A percentile compares a stretch with the other conserved stretches of the same genome.
Conservation (phyloP, 2,329 filamentous ascomycete genomes). For the Claviceps africana region DNA sequence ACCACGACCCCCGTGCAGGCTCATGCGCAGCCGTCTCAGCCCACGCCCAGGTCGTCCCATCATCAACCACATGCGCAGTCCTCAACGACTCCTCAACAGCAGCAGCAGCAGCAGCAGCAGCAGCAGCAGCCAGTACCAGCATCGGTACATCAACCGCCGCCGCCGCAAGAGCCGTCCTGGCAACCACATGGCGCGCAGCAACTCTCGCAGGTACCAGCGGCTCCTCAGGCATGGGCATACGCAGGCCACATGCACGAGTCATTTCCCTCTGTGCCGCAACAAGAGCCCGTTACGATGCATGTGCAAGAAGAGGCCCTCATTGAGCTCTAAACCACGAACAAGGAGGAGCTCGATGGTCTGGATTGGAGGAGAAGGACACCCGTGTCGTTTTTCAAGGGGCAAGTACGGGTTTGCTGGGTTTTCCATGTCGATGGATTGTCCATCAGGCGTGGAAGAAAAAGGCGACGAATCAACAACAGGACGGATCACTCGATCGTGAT, state of each 20-base stretch:
- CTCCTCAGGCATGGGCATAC: slow-evolving; percentile 31
- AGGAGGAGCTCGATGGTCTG: not conserved
- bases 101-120: slow-evolving; percentile 16
- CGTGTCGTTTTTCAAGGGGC: no score
- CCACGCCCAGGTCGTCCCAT: slow-evolving; percentile 8
- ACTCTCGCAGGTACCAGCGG: slow-evolving; percentile 15
- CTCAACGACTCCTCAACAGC: slow-evolving; percentile 13
- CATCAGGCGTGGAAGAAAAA: not conserved
- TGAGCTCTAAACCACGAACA: slow-evolving; percentile 41
- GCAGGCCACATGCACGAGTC: slow-evolving; percentile 41
- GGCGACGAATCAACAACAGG: not conserved
- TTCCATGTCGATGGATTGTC: no score
- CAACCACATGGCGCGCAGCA: slow-evolving; percentile 19
- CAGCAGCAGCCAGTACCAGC: slow-evolving; percentile 9
- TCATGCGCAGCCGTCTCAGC: slow-evolving; percentile 13
- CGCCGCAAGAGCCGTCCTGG: slow-evolving; percentile 19
- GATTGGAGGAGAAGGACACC: not conserved
- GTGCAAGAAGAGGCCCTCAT: slow-evolving; percentile 66
- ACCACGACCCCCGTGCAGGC: slow-evolving; percentile 19
- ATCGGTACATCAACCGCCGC: slow-evolving; percentile 15
- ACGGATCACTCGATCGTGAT: no score
- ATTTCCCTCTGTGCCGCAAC: slow-evolving; percentile 48
- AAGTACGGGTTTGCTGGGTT: no score
- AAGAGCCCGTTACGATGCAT: slow-evolving; percentile 28
- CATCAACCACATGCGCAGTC: slow-evolving; percentile 15